Conservation (phyloP, 2,329 filamentous ascomycete genomes). For the Fusarium camptoceras region DNA sequence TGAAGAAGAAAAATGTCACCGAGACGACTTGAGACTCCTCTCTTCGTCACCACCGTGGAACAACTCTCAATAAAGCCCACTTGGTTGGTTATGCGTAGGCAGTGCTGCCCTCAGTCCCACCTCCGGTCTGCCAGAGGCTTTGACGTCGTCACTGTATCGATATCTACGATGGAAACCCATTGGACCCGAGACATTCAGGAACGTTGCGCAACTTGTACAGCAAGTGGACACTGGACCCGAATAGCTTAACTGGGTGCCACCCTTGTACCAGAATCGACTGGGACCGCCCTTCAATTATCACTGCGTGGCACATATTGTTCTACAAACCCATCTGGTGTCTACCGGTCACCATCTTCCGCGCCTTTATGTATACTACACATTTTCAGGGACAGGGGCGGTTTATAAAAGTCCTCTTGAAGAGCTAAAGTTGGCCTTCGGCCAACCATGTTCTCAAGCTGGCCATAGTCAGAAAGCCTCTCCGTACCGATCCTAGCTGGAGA, state of each 20-base stretch:
- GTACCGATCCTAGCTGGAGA: slow-evolving; percentile 23
- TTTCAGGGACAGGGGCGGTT: slow-evolving; percentile 28
- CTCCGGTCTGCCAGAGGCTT: background rate
- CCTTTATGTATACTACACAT: background rate
- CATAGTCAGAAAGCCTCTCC: slow-evolving; percentile 18
- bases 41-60: background rate
- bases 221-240: slow-evolving; percentile 9
- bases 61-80: background rate
- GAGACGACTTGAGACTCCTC: slow-evolving; percentile 1
- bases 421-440: slow-evolving; percentile 15
- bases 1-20: slow-evolving; percentile 7
- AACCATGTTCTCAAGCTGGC: slow-evolving; percentile 22
- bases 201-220: slow-evolving; percentile 30
- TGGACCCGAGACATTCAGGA: slow-evolving; percentile 28
- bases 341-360: slow-evolving; percentile 6
- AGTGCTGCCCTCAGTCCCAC: slow-evolving; percentile 3
- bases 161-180: slow-evolving; percentile 21
- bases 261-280: slow-evolving; percentile 25
- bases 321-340: background rate
- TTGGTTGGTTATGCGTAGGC: background rate
- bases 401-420: slow-evolving; percentile 11
- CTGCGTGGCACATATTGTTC: background rate
- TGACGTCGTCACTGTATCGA: slow-evolving; percentile 16
- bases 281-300: slow-evolving; percentile 27
- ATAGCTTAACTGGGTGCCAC: background rate